Evolutionary conservation across 371 early-diverging fungal species (phyloP), one percentile per base, ranked within the genome.

Genomic region (Polyrhizophydium stewartii): DNA sequence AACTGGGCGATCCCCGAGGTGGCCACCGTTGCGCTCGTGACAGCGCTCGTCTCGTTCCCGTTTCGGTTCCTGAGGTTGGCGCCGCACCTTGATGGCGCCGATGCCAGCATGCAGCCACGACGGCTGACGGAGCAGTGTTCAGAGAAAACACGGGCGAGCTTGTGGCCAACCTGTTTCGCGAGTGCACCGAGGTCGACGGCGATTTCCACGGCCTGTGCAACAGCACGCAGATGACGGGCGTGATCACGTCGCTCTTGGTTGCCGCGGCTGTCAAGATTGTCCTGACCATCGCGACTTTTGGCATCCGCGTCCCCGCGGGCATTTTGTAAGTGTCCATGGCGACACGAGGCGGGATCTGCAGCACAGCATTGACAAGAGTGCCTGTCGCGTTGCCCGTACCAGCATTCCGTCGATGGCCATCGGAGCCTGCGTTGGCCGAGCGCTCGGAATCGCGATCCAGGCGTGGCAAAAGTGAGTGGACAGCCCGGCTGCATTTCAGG

Each of bases 351-450:
- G 38, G 38, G 10, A 6, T 10, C n/a, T n/a, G n/a, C n/a, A n/a
- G n/a, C n/a, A n/a, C 50, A 37, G 38, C 38, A 10, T 37, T 10
- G 16, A 37, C 38, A 37, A 6, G 10, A 37, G 38, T n/a, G 7
- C 6, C 19, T 35, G 37, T 35, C 43, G 57, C 33, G 13, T 35
- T 37, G 25, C 10, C 16, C 21, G 9, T 10, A 21, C 24, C n/a
- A 67, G 71, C 73, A 82, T 96, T 19, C 97, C 97, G 0, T 86
- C 90, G 24, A 89, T 98, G 84, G 92, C 92, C 17, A 83, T 95
- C 33, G 98, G 98, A 19, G 97, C 97, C 0, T 78, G 87, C 37
- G 87, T 92, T 60, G 98, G 98, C 1, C 83, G 98, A 31, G 87
- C 91, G 60, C 70, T 96, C 27, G 98, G 97, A 27, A 82, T 95